Percentiles rank a stretch among this genome's conserved stretches.
Conservation (phyloP, 2,329 filamentous ascomycete species). For the Magnaporthiopsis incrustans region DNA sequence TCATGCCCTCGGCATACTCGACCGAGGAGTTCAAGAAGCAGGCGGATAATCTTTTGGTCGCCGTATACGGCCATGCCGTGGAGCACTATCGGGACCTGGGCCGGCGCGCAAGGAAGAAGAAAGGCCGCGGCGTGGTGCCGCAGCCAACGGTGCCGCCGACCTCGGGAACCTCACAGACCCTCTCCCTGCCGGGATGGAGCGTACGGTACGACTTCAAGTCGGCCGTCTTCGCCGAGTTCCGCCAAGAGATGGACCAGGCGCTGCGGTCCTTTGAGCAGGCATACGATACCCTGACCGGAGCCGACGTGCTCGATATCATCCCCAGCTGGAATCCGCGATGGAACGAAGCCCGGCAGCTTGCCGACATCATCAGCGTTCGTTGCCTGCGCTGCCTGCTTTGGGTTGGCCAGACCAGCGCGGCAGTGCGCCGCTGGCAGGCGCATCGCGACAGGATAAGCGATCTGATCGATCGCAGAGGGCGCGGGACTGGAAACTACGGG, state of each 20-base stretch:
- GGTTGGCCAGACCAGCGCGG: conserved; percentile 68
- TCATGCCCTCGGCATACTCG: conserved; percentile 68
- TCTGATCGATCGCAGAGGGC: conserved; percentile 73
- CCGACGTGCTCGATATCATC: conserved; percentile 80
- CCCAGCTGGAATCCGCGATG: conserved; percentile 85
- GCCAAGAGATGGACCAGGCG: conserved; percentile 85
- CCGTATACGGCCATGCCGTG: conserved; percentile 64
- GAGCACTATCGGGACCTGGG: conserved; percentile 93
- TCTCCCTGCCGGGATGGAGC: conserved; percentile 85
- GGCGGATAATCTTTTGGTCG: conserved; percentile 62
- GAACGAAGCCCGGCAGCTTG: conserved; percentile 84
- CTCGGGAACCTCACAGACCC: conserved; percentile 72
- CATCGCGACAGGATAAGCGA: conserved; percentile 69
- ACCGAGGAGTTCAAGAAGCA: conserved; percentile 65
- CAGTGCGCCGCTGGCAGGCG: conserved; percentile 69
- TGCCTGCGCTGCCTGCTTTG: conserved; percentile 77
- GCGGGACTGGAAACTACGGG: conserved; percentile 80
- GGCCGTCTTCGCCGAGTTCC: conserved; percentile 82
- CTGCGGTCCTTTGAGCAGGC: conserved; percentile 79
- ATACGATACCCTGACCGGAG: conserved; percentile 73
- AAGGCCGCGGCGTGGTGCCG: conserved; percentile 67
- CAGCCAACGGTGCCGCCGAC: conserved; percentile 78
- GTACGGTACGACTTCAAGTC: conserved; percentile 93
- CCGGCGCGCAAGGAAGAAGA: conserved; percentile 86
- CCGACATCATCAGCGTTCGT: conserved; percentile 73